A percentile compares a stretch with the other conserved stretches of the same genome.
These are phyloP conservation scores for Takashimella koratensis DNA, from an alignment of 1,284 basidiomycete genomes.

Conservation along the genomic window DNA sequence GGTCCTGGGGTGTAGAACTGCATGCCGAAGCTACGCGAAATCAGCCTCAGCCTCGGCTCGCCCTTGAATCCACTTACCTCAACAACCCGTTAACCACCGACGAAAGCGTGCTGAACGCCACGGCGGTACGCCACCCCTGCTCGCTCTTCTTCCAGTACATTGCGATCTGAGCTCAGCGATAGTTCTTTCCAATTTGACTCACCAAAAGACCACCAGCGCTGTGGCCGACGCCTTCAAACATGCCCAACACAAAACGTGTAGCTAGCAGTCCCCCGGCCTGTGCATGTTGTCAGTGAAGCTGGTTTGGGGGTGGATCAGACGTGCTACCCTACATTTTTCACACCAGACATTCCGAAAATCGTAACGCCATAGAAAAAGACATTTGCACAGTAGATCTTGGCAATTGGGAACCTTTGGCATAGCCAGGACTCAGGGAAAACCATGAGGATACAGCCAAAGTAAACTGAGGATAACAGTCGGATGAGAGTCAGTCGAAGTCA, in stretches of 20 bases:
- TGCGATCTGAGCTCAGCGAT: slow-evolving; percentile 11
- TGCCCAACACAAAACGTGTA: slow-evolving; percentile 19
- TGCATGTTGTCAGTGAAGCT: background rate
- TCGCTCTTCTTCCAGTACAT: slow-evolving; percentile 26
- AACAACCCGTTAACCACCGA: slow-evolving; percentile 27
- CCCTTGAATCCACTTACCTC: background rate
- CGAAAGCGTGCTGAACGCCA: slow-evolving; percentile 25
- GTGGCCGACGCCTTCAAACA: slow-evolving; percentile 12
- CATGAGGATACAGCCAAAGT: slow-evolving; percentile 20
- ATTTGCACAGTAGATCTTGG: slow-evolving; percentile 11
- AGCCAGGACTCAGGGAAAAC: slow-evolving; percentile 21
- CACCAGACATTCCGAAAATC: slow-evolving; percentile 10
- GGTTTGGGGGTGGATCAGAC: background rate
- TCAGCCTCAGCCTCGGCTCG: background rate
- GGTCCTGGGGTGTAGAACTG: slow-evolving; percentile 15
- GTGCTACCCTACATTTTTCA: background rate
- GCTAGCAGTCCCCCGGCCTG: slow-evolving; percentile 15
- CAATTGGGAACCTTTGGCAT: slow-evolving; percentile 14
- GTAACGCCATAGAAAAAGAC: slow-evolving; percentile 14
- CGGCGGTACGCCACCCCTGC: slow-evolving; percentile 16
- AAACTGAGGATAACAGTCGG: slow-evolving; percentile 10
- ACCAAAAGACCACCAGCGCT: slow-evolving; percentile 4
- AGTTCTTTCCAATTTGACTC: background rate
- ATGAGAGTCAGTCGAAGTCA: background rate
- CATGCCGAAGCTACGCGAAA: slow-evolving; percentile 1